A percentile compares a stretch with the other conserved stretches of the same genome.
These are phyloP conservation scores for Oenanthe javanica DNA, from an alignment of 140 eudicot genomes.

Conservation along the genomic window DNA sequence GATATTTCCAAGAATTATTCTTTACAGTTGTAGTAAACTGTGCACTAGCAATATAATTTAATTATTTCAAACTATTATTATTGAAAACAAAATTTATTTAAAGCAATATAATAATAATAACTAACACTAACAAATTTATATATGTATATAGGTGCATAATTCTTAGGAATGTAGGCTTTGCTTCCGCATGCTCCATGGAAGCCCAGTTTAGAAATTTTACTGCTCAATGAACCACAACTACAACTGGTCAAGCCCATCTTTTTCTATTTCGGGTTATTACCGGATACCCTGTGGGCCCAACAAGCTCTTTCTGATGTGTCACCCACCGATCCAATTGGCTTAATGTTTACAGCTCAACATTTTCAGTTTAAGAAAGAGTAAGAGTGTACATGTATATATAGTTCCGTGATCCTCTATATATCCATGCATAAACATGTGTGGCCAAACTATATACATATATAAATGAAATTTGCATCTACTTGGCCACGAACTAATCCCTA, in stretches of 20 bases:
- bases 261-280: background rate
- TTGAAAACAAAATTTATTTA: too few species aligned
- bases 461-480: background rate
- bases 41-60: background rate
- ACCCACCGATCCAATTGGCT: conserved; percentile 33
- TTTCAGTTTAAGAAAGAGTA: conserved; percentile 2
- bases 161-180: background rate
- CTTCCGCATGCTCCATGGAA: conserved; percentile 13
- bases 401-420: background rate
- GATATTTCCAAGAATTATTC: conserved; percentile 3
- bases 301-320: conserved; percentile 26
- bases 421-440: background rate
- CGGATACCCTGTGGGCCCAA: conserved; percentile 11
- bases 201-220: conserved; percentile 17
- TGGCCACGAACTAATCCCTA: background rate
- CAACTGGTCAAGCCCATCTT: background rate
- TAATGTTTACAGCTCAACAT: conserved; percentile 25
- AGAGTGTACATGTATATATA: background rate
- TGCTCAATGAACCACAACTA: background rate
- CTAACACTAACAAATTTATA: background rate
- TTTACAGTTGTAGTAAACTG: conserved; percentile 24
- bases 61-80: too few species aligned
- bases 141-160: background rate
- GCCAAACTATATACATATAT: background rate
- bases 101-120: too few species aligned